Base-by-base conservation (phyloP, 331 rosid species). In the Quercus tomentella region DNA sequence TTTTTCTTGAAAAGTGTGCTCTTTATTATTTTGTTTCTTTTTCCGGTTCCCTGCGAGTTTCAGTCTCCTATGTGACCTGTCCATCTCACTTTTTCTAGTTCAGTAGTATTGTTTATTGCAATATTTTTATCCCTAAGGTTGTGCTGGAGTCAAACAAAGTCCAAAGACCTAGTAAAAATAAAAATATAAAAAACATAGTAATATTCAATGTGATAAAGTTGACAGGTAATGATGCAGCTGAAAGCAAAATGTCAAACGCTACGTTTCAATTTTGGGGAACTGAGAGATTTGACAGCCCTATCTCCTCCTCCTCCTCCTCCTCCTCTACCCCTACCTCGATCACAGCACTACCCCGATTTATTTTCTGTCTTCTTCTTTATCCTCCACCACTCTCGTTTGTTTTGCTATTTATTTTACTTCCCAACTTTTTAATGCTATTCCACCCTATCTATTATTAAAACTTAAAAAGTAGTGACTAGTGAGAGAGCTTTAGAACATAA, bases 201-300 rank as follows among this genome's bases (percentile, higher is more conserved):
- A 78, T 73, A 65, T 7, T 61, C 61, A 58, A 82, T 70, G 11
- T 35, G 83, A 79, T 84, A 87, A 81, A 21, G 86, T 57, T 31
- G 76, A 26, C 15, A 71, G 43, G 78, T 28, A 69, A 62, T 51
- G 77, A 71, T 70, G 82, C 73, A 73, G 68, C 45, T 77, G 78
- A 69, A 85, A 58, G 80, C 84, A 89, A 83, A 90, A 94, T 90
- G 97, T 92, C 98, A 94, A 90, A 90, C 90, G 4, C 97, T 82
- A 90, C 79, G 86, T 75, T 85, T 85, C 81, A 85, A 70, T 78
- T 90, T 85, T 79, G 28, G 84, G 85, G 90, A 86, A 85, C 84
- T 52, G 79, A 71, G 77, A 41, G 45, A 41, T 74, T 87, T 81
- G 93, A 84, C 89, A 89, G 82, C 88, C 45, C 45, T 41, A 41